Conservation (phyloP, 2,329 filamentous ascomycete genomes). For the Diaporthe nobilis region DNA sequence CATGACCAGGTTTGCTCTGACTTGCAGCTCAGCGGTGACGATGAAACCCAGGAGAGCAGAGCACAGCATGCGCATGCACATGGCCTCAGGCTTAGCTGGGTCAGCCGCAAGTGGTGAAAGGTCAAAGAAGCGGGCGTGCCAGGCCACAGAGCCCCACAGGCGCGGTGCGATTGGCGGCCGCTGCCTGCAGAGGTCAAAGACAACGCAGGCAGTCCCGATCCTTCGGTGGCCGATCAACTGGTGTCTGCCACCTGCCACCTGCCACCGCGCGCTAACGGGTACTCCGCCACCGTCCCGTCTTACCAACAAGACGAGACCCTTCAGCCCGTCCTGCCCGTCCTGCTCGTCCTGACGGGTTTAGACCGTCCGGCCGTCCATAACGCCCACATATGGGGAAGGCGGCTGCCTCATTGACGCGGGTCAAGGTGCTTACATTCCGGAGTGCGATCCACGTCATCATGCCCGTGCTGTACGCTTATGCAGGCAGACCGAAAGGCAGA, state of each 20-base stretch:
- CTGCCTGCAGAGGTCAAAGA: constrained; percentile 20
- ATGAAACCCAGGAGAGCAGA: constrained; percentile 6
- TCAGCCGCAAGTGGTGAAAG: constrained; percentile 17
- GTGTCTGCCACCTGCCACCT: neutral
- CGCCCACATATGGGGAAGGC: neutral
- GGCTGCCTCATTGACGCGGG: constrained; percentile 6
- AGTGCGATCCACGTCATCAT: constrained; percentile 13
- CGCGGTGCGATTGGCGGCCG: neutral
- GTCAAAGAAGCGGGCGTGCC: neutral
- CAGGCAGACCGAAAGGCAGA: constrained; percentile 20
- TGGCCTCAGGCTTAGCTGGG: constrained; percentile 20
- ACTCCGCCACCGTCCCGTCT: constrained; percentile 32
- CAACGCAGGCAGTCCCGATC: constrained; percentile 12
- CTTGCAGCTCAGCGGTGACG: neutral
- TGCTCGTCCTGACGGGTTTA: neutral
- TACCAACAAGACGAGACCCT: neutral
- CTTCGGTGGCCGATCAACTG: constrained; percentile 21
- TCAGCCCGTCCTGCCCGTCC: neutral
- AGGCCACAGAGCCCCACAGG: constrained; percentile 10
- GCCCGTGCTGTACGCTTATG: neutral
- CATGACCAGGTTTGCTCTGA: neutral
- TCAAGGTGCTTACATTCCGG: constrained; percentile 18
- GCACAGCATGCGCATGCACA: constrained; percentile 16
- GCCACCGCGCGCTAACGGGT: constrained; percentile 1
- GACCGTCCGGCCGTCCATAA: neutral